These are phyloP conservation scores for Umbelopsis vinacea DNA, from an alignment of 192 early-diverging fungal species.

Conservation along the genomic window DNA sequence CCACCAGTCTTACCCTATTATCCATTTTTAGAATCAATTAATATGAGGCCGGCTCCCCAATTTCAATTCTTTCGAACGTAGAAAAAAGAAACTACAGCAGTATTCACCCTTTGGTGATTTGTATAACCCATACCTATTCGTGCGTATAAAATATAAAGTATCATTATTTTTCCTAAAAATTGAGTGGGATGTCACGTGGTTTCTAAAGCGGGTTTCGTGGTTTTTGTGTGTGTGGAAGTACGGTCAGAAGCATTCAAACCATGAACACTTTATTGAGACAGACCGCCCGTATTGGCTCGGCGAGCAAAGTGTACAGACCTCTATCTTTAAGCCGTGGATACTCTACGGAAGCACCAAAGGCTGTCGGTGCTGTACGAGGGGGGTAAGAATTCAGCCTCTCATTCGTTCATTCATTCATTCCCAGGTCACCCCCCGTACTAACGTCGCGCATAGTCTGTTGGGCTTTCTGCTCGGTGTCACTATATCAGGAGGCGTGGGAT, in stretches of 20 bases:
- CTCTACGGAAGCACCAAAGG: slow-evolving; percentile 4
- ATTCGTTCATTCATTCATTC: neutral
- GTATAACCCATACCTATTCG: too few relatives aligned
- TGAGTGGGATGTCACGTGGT: too few relatives aligned
- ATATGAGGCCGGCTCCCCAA: neutral
- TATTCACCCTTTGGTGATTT: neutral
- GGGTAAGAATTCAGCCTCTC: neutral
- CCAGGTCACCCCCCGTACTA: neutral
- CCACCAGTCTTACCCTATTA: neutral
- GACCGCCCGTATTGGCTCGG: neutral
- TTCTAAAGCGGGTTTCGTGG: too few relatives aligned
- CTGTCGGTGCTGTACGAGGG: slow-evolving; percentile 1
- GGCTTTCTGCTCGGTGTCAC: slow-evolving; percentile 83
- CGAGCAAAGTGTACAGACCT: neutral
- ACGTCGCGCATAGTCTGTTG: slow-evolving; percentile 47
- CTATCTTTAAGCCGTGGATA: neutral
- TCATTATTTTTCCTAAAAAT: too few relatives aligned
- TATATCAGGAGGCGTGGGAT: slow-evolving; percentile 72
- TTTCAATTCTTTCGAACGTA: neutral
- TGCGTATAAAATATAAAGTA: too few relatives aligned
- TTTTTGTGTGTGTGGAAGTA: too few relatives aligned
- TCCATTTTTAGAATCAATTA: neutral
- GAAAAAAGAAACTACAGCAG: neutral
- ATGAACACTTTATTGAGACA: slow-evolving; percentile 9
- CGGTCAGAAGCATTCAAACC: too few relatives aligned